These are phyloP conservation scores for Colletotrichum melonis DNA, from an alignment of 2,329 filamentous ascomycete species.

Conservation along the genomic window DNA sequence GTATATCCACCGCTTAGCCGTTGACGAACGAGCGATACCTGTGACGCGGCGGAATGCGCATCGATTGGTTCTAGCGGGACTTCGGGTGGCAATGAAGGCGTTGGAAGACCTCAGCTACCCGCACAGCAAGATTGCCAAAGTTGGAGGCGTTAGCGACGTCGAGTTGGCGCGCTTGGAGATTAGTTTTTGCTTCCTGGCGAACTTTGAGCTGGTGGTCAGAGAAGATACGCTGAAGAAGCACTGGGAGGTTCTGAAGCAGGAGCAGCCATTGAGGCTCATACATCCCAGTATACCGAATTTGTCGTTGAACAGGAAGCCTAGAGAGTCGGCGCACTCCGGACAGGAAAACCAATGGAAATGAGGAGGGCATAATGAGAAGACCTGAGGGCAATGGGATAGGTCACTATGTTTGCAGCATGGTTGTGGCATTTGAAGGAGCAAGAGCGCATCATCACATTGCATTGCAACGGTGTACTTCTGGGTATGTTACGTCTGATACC, in stretches of 20 bases:
- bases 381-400: neutral
- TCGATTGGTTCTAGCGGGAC: constrained; percentile 83
- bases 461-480: constrained; percentile 24
- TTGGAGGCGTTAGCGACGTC: constrained; percentile 85
- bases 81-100: constrained; percentile 92
- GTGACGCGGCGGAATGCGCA: constrained; percentile 89
- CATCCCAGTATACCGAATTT: constrained; percentile 41
- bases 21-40: constrained; percentile 80
- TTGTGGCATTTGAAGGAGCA: neutral
- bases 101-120: constrained; percentile 93
- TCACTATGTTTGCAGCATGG: neutral
- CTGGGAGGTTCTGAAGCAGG: constrained; percentile 46
- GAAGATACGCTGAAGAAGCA: constrained; percentile 47
- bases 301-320: constrained; percentile 38
- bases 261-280: constrained; percentile 33
- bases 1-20: constrained; percentile 86
- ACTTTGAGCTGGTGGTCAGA: constrained; percentile 79
- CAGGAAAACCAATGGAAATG: constrained; percentile 20
- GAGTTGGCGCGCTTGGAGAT: constrained; percentile 90
- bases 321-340: neutral
- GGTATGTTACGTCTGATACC: constrained; percentile 1
- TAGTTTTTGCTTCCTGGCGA: constrained; percentile 86
- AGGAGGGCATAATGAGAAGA: neutral
- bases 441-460: constrained; percentile 24
- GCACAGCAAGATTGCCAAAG: constrained; percentile 84